These are phyloP conservation scores for Gleditsia sinensis DNA, from an alignment of 306 rosid genomes.

Conservation along the genomic window DNA sequence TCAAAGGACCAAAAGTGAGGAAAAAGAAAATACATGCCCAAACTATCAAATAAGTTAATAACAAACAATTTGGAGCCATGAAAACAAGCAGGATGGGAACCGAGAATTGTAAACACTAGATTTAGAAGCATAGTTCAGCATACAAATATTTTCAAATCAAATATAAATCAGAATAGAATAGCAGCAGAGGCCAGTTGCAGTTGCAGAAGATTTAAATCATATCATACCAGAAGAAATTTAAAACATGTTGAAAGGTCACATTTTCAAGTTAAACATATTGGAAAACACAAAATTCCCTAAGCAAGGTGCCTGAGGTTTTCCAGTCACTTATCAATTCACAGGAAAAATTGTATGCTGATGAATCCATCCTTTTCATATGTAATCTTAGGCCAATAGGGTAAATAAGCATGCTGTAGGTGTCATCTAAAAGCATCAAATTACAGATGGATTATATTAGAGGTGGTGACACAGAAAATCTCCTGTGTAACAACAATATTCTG, in stretches of 20 bases:
- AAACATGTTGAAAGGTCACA: background rate
- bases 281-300: background rate
- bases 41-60: conserved; percentile 13
- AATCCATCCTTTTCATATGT: background rate
- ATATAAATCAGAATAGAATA: background rate
- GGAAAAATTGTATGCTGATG: background rate
- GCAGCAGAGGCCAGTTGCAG: background rate
- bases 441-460: background rate
- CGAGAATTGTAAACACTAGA: background rate
- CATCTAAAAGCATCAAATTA: background rate
- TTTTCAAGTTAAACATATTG: background rate
- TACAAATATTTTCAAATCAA: background rate
- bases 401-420: background rate
- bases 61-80: background rate
- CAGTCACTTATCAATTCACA: background rate
- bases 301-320: background rate
- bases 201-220: background rate
- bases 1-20: background rate
- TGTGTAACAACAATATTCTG: background rate
- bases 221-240: background rate
- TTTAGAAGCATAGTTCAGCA: background rate
- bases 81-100: conserved; percentile 26
- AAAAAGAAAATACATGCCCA: background rate
- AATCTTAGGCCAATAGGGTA: background rate
- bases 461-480: background rate